Evolutionary conservation across 2,329 filamentous ascomycete species (phyloP), one percentile per base, ranked within the genome.

Genomic region (Elsinoe ampelina): DNA sequence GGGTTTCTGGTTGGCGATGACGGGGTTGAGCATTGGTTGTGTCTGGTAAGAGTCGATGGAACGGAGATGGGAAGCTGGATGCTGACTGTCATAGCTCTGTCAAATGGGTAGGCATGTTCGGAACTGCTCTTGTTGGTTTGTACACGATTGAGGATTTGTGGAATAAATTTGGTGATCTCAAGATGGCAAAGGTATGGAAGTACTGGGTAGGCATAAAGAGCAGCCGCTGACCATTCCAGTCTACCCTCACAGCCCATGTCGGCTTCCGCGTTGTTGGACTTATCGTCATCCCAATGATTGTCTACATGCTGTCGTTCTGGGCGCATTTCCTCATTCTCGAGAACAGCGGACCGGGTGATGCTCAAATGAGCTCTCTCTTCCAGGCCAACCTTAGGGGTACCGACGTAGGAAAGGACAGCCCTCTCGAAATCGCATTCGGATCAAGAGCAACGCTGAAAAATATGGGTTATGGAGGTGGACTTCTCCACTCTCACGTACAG

Each of bases 281-380:
- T 59, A 98, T 98, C 61, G 69, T 95, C 60, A 80, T 98, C 52
- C 93, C 93, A 5, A 77, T 95, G 67, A 75, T 92, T 58, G 89
- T 98, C 65, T 98, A 98, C 76, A 85, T 96, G 74, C 85, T 96
- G 70, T 95, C 90, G 42, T 98, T 98, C 72, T 95, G 87, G 65
- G 74, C 95, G 55, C 93, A 98, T 74, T 98, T 98, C 72, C 80
- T 89, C 61, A 89, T 98, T 61, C 81, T 98, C 58, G 89, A 95
- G 72, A 92, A 89, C 74, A 92, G 86, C 65, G 93, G 93, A 17
- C 93, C 95, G 6, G 93, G 93, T 56, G 93, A 98, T 75, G 93
- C 93, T n/a, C 93, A 98, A 74, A 98, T 98, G 93, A 96, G 91
- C 75, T 98, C 93, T 22, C 82, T 98, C 52, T 98, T 98, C 81